These are phyloP conservation scores for Barnettozyma vustinii DNA, from an alignment of 805 yeast species.

Conservation along the genomic window DNA sequence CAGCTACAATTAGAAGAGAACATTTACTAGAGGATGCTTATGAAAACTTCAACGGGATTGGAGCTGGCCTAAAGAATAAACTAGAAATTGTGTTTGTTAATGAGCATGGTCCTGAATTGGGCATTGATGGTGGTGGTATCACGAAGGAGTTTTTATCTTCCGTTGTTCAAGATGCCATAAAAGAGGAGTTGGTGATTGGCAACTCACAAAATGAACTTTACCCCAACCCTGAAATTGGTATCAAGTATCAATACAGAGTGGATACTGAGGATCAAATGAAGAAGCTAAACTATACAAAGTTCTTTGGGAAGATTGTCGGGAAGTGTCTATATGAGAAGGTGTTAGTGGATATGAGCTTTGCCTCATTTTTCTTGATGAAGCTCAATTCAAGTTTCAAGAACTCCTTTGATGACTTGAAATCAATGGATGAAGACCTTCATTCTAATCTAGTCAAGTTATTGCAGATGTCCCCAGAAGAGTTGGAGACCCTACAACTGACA, in stretches of 20 bases:
- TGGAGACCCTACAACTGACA: slow-evolving; percentile 50
- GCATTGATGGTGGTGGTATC: slow-evolving; percentile 96
- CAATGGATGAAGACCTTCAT: slow-evolving; percentile 66
- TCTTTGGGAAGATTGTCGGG: slow-evolving; percentile 81
- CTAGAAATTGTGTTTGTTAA: slow-evolving; percentile 65
- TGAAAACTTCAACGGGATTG: slow-evolving; percentile 46
- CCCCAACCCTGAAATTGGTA: slow-evolving; percentile 59
- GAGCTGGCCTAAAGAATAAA: slow-evolving; percentile 50
- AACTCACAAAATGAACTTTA: slow-evolving; percentile 57
- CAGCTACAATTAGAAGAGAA: slow-evolving; percentile 63
- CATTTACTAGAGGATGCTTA: slow-evolving; percentile 72
- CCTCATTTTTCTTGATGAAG: slow-evolving; percentile 76
- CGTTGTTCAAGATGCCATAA: slow-evolving; percentile 65
- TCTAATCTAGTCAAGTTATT: slow-evolving; percentile 57
- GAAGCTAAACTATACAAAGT: slow-evolving; percentile 38
- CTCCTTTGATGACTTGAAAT: slow-evolving; percentile 73
- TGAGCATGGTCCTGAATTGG: slow-evolving; percentile 75
- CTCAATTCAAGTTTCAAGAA: slow-evolving; percentile 38
- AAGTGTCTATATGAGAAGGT: slow-evolving; percentile 84
- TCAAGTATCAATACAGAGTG: slow-evolving; percentile 29
- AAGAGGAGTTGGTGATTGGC: slow-evolving; percentile 34
- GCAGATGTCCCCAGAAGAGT: slow-evolving; percentile 46
- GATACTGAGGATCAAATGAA: slow-evolving; percentile 27
- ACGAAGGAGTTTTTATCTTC: slow-evolving; percentile 85
- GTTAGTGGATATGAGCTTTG: slow-evolving; percentile 75